Percentiles rank a stretch among this genome's conserved stretches.
Evolutionary conservation across 345 rosid genomes (phyloP).

Genomic region (Abelmoschus esculentus): DNA sequence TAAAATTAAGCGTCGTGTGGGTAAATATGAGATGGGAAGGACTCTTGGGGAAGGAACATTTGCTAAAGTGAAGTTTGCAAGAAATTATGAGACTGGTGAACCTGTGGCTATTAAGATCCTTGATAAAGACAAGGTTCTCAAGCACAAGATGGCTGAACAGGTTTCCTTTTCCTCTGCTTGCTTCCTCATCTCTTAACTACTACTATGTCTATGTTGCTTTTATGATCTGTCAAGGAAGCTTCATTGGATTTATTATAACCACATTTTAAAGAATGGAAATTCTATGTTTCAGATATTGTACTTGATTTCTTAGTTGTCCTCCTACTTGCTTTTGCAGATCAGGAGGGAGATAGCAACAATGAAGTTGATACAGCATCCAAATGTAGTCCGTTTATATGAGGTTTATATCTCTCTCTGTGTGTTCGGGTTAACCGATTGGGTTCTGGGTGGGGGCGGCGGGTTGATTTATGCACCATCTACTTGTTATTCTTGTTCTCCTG

Average conservation of each 20-base stretch:
- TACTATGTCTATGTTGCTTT: not conserved
- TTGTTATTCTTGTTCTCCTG: not conserved
- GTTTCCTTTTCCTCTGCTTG: slow-evolving; percentile 22
- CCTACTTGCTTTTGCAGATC: slow-evolving; percentile 46
- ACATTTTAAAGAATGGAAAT: not conserved
- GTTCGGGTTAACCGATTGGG: not conserved
- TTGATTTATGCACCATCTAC: not conserved
- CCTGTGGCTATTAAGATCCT: slow-evolving; percentile 92
- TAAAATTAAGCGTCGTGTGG: slow-evolving; percentile 75
- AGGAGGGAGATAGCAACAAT: slow-evolving; percentile 84
- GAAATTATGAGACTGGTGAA: slow-evolving; percentile 76
- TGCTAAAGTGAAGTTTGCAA: slow-evolving; percentile 95
- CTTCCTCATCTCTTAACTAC: not conserved
- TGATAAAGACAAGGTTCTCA: slow-evolving; percentile 92
- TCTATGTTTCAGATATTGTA: not conserved
- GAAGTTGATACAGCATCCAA: slow-evolving; percentile 92
- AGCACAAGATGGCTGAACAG: slow-evolving; percentile 98
- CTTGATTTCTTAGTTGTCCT: not conserved
- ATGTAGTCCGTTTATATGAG: slow-evolving; percentile 83
- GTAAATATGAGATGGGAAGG: slow-evolving; percentile 92
- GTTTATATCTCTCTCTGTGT: slow-evolving; percentile 25
- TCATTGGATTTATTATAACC: no score
- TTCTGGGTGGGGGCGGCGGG: not conserved
- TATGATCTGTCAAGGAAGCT: no score
- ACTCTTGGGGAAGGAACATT: slow-evolving; percentile 97